A percentile compares a stretch with the other conserved stretches of the same genome.
These are phyloP conservation scores for Cladosporium sp. DNA, from an alignment of 2,329 filamentous ascomycete species.

Conservation along the genomic window DNA sequence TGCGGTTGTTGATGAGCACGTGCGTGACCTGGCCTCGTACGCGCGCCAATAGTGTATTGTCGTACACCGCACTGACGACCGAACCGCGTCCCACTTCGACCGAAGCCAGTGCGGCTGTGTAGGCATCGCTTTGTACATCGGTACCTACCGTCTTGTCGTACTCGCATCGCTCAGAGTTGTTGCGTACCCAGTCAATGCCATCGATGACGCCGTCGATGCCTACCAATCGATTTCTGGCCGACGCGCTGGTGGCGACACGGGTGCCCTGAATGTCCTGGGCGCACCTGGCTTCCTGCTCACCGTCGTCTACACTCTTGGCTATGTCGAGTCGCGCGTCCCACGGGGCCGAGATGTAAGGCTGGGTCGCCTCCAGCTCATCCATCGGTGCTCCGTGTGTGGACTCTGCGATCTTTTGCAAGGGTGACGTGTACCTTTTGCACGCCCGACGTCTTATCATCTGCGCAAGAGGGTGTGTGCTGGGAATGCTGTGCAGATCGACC, in stretches of 20 bases:
- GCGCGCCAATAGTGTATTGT: background rate
- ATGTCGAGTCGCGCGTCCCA: background rate
- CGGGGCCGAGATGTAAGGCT: background rate
- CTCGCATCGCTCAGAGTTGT: background rate
- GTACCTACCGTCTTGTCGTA: slow-evolving; percentile 7
- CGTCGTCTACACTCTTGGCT: background rate
- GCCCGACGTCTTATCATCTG: background rate
- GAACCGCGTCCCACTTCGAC: slow-evolving; percentile 1
- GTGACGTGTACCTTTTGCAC: background rate
- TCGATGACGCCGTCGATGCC: slow-evolving; percentile 6
- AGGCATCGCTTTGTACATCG: background rate
- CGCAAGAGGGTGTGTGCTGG: background rate
- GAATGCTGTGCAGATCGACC: slow-evolving; percentile 2
- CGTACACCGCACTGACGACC: background rate
- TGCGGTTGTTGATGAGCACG: slow-evolving; percentile 5
- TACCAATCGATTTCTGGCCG: slow-evolving; percentile 4
- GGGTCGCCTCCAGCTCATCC: background rate
- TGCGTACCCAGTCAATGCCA: background rate
- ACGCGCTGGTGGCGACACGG: slow-evolving; percentile 8
- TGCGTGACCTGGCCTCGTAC: background rate
- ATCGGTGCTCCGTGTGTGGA: background rate
- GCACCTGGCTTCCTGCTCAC: background rate
- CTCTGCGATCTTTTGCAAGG: slow-evolving; percentile 4
- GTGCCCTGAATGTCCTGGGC: background rate
- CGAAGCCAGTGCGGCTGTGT: background rate